These are phyloP conservation scores for Inonotus hispidus DNA, from an alignment of 1,284 basidiomycete species.

Conservation along the genomic window DNA sequence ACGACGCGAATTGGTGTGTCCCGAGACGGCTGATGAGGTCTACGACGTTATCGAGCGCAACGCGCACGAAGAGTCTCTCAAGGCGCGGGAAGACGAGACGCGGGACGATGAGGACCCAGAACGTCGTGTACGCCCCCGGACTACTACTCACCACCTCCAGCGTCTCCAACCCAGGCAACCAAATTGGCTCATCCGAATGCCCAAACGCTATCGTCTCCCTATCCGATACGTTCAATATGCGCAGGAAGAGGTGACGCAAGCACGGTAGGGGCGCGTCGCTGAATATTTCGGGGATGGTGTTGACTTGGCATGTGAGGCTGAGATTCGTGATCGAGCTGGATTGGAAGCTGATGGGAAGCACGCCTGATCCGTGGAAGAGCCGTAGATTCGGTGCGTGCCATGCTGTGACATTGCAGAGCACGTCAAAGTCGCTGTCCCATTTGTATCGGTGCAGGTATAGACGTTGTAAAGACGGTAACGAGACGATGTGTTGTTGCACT, in stretches of 20 bases:
- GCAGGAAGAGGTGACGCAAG: not conserved
- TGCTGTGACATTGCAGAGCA: not conserved
- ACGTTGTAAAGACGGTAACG: not conserved
- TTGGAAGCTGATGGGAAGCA: slow-evolving; percentile 10
- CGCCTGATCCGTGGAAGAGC: slow-evolving; percentile 10
- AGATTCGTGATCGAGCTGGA: not conserved
- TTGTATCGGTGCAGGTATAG: slow-evolving; percentile 9
- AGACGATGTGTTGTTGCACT: slow-evolving; percentile 7
- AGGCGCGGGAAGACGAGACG: slow-evolving; percentile 1
- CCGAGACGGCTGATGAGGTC: slow-evolving; percentile 7
- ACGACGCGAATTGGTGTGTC: slow-evolving; percentile 4
- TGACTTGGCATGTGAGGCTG: slow-evolving; percentile 10
- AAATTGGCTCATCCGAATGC: slow-evolving; percentile 2
- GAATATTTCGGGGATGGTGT: slow-evolving; percentile 11
- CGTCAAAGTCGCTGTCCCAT: slow-evolving; percentile 15
- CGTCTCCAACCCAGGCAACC: slow-evolving; percentile 3
- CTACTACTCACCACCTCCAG: slow-evolving; percentile 2
- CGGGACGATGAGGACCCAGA: slow-evolving; percentile 9
- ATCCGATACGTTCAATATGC: slow-evolving; percentile 7
- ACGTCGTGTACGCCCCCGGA: slow-evolving; percentile 11
- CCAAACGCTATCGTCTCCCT: slow-evolving; percentile 4
- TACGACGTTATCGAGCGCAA: slow-evolving; percentile 2
- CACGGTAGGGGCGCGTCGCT: not conserved
- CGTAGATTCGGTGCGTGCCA: slow-evolving; percentile 10
- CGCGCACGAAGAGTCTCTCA: slow-evolving; percentile 1